phyloP scores from a whole-genome alignment of 352 stramenopile species.

The Phytophthora hybrid region DNA sequence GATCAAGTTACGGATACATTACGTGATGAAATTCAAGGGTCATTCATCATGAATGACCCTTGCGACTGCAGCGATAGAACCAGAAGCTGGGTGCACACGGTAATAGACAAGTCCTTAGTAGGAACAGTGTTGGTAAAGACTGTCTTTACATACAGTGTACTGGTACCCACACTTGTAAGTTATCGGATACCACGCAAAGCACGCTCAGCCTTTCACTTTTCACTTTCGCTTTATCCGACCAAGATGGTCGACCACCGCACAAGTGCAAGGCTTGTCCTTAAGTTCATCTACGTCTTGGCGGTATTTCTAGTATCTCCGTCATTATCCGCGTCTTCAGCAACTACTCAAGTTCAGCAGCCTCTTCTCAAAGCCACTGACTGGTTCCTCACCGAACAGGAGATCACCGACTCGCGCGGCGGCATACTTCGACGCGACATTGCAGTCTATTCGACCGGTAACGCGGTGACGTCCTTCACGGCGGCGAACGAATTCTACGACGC shows the following conservation, averaged over 20 bases:
- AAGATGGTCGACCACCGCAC: neutral
- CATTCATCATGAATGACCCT: no score
- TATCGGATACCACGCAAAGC: neutral
- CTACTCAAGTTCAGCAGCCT: conserved; percentile 43
- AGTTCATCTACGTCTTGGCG: neutral
- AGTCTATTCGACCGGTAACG: conserved; percentile 48
- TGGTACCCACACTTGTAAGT: no score
- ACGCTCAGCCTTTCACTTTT: neutral
- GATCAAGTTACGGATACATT: neutral
- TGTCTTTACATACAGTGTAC: neutral
- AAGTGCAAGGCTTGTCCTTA: conserved; percentile 10
- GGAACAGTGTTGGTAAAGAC: neutral
- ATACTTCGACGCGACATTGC: conserved; percentile 46
- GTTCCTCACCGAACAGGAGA: conserved; percentile 66
- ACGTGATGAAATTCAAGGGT: no score
- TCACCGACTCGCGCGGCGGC: conserved; percentile 51
- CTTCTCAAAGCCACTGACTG: conserved; percentile 51
- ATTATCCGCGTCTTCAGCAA: neutral
- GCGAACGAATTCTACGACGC: conserved; percentile 59
- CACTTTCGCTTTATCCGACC: neutral
- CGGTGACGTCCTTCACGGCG: conserved; percentile 49
- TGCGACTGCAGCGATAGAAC: neutral
- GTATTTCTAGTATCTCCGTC: neutral
- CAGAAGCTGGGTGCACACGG: neutral
- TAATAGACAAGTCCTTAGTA: no score